Evolutionary conservation across 169 alveolate genomes (phyloP), one percentile per base, ranked within the genome.

Genomic region (Fabrea salina): DNA sequence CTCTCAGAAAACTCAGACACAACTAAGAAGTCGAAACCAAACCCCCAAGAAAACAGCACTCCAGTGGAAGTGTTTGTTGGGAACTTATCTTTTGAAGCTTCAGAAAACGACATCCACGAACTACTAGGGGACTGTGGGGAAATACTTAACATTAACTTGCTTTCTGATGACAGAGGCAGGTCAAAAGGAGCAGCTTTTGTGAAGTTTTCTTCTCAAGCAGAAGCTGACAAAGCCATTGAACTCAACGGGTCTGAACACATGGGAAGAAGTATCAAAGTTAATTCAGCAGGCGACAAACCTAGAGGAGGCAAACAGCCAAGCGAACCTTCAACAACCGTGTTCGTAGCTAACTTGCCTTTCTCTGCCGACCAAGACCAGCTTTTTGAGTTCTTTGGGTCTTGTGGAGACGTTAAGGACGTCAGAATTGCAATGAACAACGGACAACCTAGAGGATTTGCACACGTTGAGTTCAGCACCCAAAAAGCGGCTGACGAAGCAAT

Each of bases 301-400:
- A 35, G 71, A 7, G 71, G 82, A 56, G 41, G 56, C 25, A 59
- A 54, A 75, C 83, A 64, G 32, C 59, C 54, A 64, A 64, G 58
- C 57, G 72, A 86, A 74, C 53, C 89, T 84, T 22, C 37, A 71
- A 30, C 72, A 75, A 85, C 92, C 22, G 81, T 92, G 33, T 92
- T 92, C 84, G 92, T 92, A 19, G 96, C 95, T 30, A 92, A 92
- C 81, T 49, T 92, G 33, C 85, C 93, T 83, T 92, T 75, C 82
- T 68, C 80, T 58, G 86, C 92, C 56, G 76, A 64, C 54, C 86
- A 89, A 58, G 79, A 86, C 61, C 72, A 75, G 64, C 79, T 92
- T 43, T 70, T 78, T 70, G 86, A 83, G 44, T 88, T 87, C 84
- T 92, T 92, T 68, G 82, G 75, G 39, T 83, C 80, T 41, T 92